A percentile compares a stretch with the other conserved stretches of the same genome.
These are phyloP conservation scores for Sporothrix humicola DNA, from an alignment of 2,329 filamentous ascomycete genomes.

Conservation along the genomic window DNA sequence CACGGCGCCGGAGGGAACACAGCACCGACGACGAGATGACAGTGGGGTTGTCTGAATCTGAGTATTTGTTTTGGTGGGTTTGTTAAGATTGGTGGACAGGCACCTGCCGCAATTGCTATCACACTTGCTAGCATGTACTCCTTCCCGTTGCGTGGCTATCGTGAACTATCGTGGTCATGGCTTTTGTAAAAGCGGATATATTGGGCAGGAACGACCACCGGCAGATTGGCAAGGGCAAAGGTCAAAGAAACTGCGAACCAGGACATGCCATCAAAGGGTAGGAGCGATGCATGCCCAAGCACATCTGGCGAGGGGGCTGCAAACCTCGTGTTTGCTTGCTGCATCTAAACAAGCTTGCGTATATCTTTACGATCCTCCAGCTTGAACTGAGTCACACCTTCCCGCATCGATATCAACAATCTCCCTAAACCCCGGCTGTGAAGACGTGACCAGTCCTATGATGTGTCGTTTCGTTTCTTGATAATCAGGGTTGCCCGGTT, in stretches of 20 bases:
- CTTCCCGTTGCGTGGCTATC: too few species aligned
- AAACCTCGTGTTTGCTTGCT: too few species aligned
- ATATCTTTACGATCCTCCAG: too few species aligned
- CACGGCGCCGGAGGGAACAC: background rate
- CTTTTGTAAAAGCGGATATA: background rate
- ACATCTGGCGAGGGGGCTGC: too few species aligned
- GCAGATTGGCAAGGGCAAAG: background rate
- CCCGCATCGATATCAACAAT: too few species aligned
- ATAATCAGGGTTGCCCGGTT: conserved; percentile 6
- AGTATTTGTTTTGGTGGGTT: background rate
- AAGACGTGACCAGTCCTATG: background rate
- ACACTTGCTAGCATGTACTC: background rate
- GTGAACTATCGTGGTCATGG: background rate
- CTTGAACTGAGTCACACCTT: too few species aligned
- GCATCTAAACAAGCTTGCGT: too few species aligned
- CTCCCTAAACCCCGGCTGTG: background rate
- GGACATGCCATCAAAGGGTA: background rate
- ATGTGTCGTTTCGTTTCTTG: background rate
- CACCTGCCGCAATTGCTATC: background rate
- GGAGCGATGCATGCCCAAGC: background rate
- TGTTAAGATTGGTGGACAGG: background rate
- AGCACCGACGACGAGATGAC: conserved; percentile 7
- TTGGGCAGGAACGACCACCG: background rate
- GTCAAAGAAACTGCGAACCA: background rate
- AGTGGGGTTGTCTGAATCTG: background rate